Evolutionary conservation across 2,329 filamentous ascomycete species (phyloP), one percentile per base, ranked within the genome.

Genomic region (Penicillium sp.): DNA sequence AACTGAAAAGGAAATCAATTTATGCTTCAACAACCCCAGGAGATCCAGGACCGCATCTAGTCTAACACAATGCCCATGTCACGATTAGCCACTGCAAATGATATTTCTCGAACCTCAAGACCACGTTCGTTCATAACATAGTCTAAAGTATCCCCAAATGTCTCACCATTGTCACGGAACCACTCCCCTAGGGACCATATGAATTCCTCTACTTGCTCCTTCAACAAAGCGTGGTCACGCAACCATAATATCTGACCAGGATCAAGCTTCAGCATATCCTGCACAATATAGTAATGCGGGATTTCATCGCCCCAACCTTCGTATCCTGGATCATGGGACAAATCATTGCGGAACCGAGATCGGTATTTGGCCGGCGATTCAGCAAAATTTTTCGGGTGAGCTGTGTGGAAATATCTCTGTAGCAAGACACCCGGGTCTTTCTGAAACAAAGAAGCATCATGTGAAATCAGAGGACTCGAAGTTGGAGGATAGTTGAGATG

Each of bases 271-370:
- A 86, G 73, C 79, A 85, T 84, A 57, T 86, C 83, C 61, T 86
- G 81, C 4, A 86, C 78, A 6, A 86, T 75, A 60, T 86, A 86
- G 66, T 86, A 86, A 57, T 86, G 83, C 13, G 77, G 75, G 46
- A 85, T 82, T 51, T 85, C 83, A 61, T 86, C 83, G 29, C 84
- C 84, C 84, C 84, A 86, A 23, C 84, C 84, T 67, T 85, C 82
- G n/a, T 75, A 73, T 7, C 80, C 81, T 3, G 80, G 73, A 29
- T 84, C 80, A 55, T 82, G 78, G 57, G 72, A 74, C 2, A 77
- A 66, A 40, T 79, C 77, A 19, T 77, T 72, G 4, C 73, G 75
- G 57, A 78, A 79, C 58, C 78, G 78, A 35, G 76, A 74, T 40
- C 75, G 70, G 63, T 78, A 74, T 61, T 73, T 74, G 38, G 70